Conservation (phyloP, 2,329 filamentous ascomycete species). For the Fusarium sacchari region DNA sequence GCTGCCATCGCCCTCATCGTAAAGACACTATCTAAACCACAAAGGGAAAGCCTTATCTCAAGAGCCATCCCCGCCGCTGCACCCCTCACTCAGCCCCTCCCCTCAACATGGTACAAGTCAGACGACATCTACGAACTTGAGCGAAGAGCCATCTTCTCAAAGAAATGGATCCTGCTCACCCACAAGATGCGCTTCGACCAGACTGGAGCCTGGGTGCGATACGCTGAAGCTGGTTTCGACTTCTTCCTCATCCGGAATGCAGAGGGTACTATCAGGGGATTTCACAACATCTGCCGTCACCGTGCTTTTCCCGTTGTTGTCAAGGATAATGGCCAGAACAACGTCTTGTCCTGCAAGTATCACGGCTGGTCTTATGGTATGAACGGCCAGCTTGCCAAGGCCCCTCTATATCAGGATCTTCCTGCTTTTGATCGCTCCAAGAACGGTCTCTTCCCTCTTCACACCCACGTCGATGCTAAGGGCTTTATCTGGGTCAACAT, state of each 20-base stretch:
- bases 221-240: constrained; percentile 63
- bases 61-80: constrained; percentile 17
- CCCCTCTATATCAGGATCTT: constrained; percentile 66
- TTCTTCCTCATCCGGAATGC: constrained; percentile 65
- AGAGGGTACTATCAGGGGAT: constrained; percentile 65
- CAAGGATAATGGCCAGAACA: constrained; percentile 59
- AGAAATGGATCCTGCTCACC: constrained; percentile 65
- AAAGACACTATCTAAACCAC: constrained; percentile 14
- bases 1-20: not conserved
- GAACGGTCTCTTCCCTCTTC: constrained; percentile 65
- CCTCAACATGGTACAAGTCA: constrained; percentile 58
- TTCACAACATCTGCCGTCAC: constrained; percentile 72
- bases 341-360: constrained; percentile 68
- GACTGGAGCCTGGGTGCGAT: constrained; percentile 65
- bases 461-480: constrained; percentile 61
- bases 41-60: constrained; percentile 22
- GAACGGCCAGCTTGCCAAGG: constrained; percentile 68
- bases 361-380: constrained; percentile 71
- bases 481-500: constrained; percentile 70
- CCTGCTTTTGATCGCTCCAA: constrained; percentile 64
- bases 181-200: constrained; percentile 61
- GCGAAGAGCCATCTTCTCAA: constrained; percentile 65
- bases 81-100: constrained; percentile 30
- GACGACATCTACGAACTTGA: constrained; percentile 66
- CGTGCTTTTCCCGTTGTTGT: constrained; percentile 67